Percentiles rank a stretch among this genome's conserved stretches.
Evolutionary conservation across 768 basidiomycete species (phyloP).

Genomic region (Rhizopogon vulgaris): DNA sequence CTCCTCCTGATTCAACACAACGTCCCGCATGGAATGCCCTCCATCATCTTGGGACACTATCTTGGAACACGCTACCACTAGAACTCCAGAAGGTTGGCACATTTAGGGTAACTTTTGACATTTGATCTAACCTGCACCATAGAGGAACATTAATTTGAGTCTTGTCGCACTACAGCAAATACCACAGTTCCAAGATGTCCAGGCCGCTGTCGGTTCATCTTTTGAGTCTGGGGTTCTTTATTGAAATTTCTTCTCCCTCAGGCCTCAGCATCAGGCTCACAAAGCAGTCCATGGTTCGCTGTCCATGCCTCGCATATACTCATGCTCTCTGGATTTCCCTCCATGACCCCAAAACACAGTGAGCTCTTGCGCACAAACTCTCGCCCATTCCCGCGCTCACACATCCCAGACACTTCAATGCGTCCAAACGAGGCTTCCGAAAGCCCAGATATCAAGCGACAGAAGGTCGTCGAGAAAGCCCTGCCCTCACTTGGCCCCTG

Average conservation of each 20-base stretch:
- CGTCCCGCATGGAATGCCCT: slow-evolving; percentile 51
- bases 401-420: slow-evolving; percentile 27
- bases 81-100: slow-evolving; percentile 57
- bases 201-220: slow-evolving; percentile 35
- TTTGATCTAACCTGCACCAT: neutral
- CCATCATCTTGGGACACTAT: slow-evolving; percentile 41
- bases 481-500: neutral
- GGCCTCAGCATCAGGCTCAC: slow-evolving; percentile 29
- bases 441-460: slow-evolving; percentile 42
- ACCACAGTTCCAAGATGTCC: slow-evolving; percentile 46
- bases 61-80: slow-evolving; percentile 54
- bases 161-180: slow-evolving; percentile 42
- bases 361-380: slow-evolving; percentile 18
- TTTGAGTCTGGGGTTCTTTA: neutral
- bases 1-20: slow-evolving; percentile 48
- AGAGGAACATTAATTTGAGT: slow-evolving; percentile 59
- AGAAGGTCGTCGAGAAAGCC: slow-evolving; percentile 12
- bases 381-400: slow-evolving; percentile 9
- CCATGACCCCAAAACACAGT: slow-evolving; percentile 21
- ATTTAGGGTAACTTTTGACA: neutral
- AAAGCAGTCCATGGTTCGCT: slow-evolving; percentile 49
- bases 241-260: slow-evolving; percentile 11
- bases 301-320: slow-evolving; percentile 41
- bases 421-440: slow-evolving; percentile 35
- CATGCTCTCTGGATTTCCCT: slow-evolving; percentile 44